Conservation (phyloP, 768 basidiomycete species). For the Podaxis sp. region DNA sequence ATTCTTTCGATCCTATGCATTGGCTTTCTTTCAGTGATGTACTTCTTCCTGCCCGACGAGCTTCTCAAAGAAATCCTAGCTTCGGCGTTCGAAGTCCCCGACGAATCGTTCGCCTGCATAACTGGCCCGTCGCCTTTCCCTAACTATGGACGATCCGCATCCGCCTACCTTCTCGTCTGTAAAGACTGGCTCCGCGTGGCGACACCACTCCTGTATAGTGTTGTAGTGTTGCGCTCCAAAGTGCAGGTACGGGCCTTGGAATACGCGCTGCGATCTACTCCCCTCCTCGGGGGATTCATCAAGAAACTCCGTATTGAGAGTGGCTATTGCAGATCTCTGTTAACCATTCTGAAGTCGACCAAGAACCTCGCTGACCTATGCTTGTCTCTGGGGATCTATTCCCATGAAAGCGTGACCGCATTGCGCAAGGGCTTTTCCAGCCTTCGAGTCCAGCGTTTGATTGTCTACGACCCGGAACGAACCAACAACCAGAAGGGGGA, state of each 20-base stretch:
- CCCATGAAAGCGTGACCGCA: neutral
- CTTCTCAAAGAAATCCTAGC: conserved; percentile 15
- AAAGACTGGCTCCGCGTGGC: conserved; percentile 25
- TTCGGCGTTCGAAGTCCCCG: conserved; percentile 14
- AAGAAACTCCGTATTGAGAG: conserved; percentile 26
- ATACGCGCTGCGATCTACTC: conserved; percentile 16
- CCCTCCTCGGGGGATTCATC: conserved; percentile 22
- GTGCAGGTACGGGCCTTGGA: conserved; percentile 23
- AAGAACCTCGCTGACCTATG: conserved; percentile 1
- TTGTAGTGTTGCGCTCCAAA: conserved; percentile 23
- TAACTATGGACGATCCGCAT: conserved; percentile 3
- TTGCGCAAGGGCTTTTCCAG: neutral
- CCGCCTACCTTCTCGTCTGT: conserved; percentile 20
- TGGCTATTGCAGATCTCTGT: conserved; percentile 14
- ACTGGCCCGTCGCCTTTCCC: conserved; percentile 4
- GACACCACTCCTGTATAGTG: conserved; percentile 24
- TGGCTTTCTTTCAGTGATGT: neutral
- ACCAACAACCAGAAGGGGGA: neutral
- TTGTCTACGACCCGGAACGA: neutral
- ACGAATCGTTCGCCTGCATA: conserved; percentile 14
- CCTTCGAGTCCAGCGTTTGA: neutral
- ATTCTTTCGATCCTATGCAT: neutral
- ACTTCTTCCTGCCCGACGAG: conserved; percentile 10
- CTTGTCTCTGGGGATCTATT: neutral
- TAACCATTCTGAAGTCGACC: neutral